Base-by-base conservation (phyloP, 139 green algal species). In the Coelastrella sp. region DNA sequence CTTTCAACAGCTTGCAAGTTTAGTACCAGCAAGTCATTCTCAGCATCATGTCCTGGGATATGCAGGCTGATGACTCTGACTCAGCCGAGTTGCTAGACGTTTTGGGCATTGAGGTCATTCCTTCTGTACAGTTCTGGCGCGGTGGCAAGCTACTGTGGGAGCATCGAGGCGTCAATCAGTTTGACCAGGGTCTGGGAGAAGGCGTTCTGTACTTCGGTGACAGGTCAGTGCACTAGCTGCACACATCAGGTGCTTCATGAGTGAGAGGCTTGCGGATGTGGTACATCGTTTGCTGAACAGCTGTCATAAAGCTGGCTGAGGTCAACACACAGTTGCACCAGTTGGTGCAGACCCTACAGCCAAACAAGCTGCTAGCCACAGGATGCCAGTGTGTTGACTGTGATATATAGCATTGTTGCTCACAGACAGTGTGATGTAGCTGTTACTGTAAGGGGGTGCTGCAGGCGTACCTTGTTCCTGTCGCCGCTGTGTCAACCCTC, bases 61-160 rank as follows among this genome's bases (percentile, higher is more conserved):
- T 78, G 23, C 90, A 96, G 90, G 93, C 93, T n/a, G 96, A 96
- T 73, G 87, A 82, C 10, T 80, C 93, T 54, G 93, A 95, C 22
- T 92, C 88, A 7, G 60, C 89, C 4, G 85, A 84, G 7, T 83
- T 98, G n/a, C 94, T 93, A n/a, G 93, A 97, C 16, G 23, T 90
- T 22, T 92, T 98, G 84, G 93, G 94, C 13, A 92, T 98, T 3
- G 91, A 97, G 32, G 92, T 96, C 54, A 83, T 98, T 56, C 96
- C 96, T 13, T 97, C 95, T 7, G 58, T 98, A 56, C 96, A 98
- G 93, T 98, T 98, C 78, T 98, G 93, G 88, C 75, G 88, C 56
- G 54, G 93, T 16, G 92, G 91, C 58, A 86, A 95, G 88, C 87
- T 95, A 92, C 83, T 98, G 56, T 98, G 96, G 96, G 93, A 98